phyloP scores from a whole-genome alignment of 2,329 filamentous ascomycete genomes.

The Arachnomyces sp. region DNA sequence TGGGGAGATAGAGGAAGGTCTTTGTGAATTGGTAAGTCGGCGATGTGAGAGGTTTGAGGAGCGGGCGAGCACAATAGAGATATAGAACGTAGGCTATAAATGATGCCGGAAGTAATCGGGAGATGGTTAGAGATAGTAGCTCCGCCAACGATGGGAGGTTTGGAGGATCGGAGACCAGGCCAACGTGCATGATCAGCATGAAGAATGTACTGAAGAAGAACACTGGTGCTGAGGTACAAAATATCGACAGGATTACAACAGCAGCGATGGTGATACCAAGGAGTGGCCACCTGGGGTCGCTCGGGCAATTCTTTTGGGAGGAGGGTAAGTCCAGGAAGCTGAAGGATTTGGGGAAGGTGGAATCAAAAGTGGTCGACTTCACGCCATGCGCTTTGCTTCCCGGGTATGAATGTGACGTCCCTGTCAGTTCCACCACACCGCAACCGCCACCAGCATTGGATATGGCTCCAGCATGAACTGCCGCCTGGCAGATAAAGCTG shows the following conservation, averaged over 20 bases:
- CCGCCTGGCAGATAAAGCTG: slow-evolving; percentile 78
- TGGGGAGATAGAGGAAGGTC: slow-evolving; percentile 80
- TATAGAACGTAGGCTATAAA: slow-evolving; percentile 87
- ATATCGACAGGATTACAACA: slow-evolving; percentile 68
- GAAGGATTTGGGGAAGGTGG: slow-evolving; percentile 83
- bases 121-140: slow-evolving; percentile 69
- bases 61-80: slow-evolving; percentile 68
- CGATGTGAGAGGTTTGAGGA: slow-evolving; percentile 64
- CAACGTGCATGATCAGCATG: slow-evolving; percentile 81
- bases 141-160: slow-evolving; percentile 57
- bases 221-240: slow-evolving; percentile 67
- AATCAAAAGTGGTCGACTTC: slow-evolving; percentile 68
- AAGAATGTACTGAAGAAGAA: slow-evolving; percentile 82
- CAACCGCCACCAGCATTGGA: slow-evolving; percentile 67
- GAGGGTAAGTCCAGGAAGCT: slow-evolving; percentile 59
- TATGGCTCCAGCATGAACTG: slow-evolving; percentile 75
- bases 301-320: slow-evolving; percentile 54
- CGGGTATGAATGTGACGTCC: slow-evolving; percentile 57
- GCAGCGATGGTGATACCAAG: slow-evolving; percentile 76
- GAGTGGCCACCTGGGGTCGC: slow-evolving; percentile 76
- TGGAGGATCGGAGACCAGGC: slow-evolving; percentile 81
- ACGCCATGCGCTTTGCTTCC: slow-evolving; percentile 66
- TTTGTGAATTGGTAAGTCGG: slow-evolving; percentile 67
- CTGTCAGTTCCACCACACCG: slow-evolving; percentile 68
- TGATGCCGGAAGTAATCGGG: slow-evolving; percentile 75